Base-by-base conservation (phyloP, 345 rosid genomes). In the Clarkia xantiana region DNA sequence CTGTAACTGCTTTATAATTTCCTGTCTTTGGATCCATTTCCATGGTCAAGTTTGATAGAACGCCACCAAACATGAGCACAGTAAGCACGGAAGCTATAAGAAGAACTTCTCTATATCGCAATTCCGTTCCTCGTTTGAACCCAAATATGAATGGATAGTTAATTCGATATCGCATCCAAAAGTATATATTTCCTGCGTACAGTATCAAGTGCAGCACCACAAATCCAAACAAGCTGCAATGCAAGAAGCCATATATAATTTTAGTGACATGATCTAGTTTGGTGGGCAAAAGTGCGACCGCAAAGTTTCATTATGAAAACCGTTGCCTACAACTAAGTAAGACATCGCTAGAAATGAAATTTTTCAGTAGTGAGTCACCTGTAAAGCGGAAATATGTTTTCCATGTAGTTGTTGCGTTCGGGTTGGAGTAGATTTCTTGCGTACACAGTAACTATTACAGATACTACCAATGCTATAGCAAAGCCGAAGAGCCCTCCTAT, bases 91-190 rank as follows among this genome's bases (percentile, higher is more conserved):
- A 64, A 38, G 78, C 49, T 16, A 81, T 42, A 0, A 83, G 74
- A 38, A 78, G 71, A 19, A 83, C 82, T 71, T 81, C 75, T 58
- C 81, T 53, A 34, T 77, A 87, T 39, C 85, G 73, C 59, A 87
- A 42, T 47, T 81, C 87, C n/a, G 71, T 72, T 18, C 85, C 87
- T 61, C 66, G 69, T 76, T 87, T 81, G 73, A 81, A 77, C 41
- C 85, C 87, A 36, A 83, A 83, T 53, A 87, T 81, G 65, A 83
- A 87, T 1, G 79, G 53, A 59, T 77, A 77, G 53, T 87, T 87
- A 51, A 87, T 58, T 44, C 85, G 67, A 52, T 70, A 83, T n/a
- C 66, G 69, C 59, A 61, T 77, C 96, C 96, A 87, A 40, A 73
- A 71, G 64, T 58, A 87, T 65, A 87, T 51, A 36, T 83, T 60